Conservation (phyloP, 1,284 basidiomycete genomes). For the Peniophora sp. region DNA sequence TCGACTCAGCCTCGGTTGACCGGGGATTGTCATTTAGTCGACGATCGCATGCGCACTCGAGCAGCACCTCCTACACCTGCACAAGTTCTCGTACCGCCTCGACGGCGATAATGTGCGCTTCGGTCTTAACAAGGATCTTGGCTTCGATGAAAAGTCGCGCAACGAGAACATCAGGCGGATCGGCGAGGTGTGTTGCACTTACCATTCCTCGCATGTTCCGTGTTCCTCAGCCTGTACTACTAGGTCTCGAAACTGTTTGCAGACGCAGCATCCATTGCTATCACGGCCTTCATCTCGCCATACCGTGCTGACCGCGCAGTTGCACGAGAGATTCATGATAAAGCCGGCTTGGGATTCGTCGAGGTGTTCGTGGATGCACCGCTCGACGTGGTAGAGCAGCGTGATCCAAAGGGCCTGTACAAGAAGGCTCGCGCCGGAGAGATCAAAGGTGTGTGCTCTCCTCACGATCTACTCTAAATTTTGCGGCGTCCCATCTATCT, state of each 20-base stretch:
- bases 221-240: neutral
- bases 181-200: conserved; percentile 64
- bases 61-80: conserved; percentile 86
- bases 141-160: conserved; percentile 91
- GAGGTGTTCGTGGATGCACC: conserved; percentile 96
- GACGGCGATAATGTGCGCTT: conserved; percentile 98
- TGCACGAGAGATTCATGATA: conserved; percentile 80
- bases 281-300: conserved; percentile 99
- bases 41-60: conserved; percentile 97
- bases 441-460: conserved; percentile 70
- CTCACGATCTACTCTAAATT: too few relatives aligned
- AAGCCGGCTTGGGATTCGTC: conserved; percentile 73
- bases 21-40: conserved; percentile 47
- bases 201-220: neutral
- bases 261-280: conserved; percentile 76
- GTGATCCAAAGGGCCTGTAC: conserved; percentile 98
- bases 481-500: neutral
- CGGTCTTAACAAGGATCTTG: conserved; percentile 96
- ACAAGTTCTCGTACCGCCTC: conserved; percentile 84
- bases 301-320: conserved; percentile 83
- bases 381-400: conserved; percentile 78
- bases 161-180: conserved; percentile 98
- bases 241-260: conserved; percentile 94
- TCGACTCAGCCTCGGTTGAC: conserved; percentile 8
- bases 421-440: conserved; percentile 94